phyloP scores from a whole-genome alignment of 139 green algal genomes.

The Gonium pectorale region DNA sequence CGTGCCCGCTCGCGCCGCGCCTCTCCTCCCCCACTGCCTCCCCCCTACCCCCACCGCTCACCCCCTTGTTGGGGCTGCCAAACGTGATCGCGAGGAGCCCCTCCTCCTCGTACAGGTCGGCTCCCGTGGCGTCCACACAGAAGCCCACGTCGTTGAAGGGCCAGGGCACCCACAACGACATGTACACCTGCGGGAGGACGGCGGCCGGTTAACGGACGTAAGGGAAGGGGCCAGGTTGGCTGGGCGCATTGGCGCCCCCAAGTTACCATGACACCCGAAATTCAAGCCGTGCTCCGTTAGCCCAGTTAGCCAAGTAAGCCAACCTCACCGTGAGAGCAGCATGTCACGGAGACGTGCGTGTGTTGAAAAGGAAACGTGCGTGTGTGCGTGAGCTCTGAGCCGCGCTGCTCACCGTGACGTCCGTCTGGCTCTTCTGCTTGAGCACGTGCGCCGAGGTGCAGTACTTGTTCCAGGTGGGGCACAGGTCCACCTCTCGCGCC shows the following conservation, averaged over 20 bases:
- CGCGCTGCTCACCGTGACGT: slow-evolving; percentile 7
- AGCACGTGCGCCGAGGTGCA: slow-evolving; percentile 17
- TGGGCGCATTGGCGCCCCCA: too few relatives aligned
- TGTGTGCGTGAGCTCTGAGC: too few relatives aligned
- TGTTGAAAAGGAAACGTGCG: too few relatives aligned
- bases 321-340: too few relatives aligned
- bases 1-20: too few relatives aligned
- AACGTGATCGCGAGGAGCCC: slow-evolving; percentile 30
- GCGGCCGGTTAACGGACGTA: background rate
- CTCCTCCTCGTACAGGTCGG: slow-evolving; percentile 40
- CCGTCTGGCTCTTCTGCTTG: background rate
- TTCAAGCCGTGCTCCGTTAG: too few relatives aligned
- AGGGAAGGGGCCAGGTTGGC: background rate
- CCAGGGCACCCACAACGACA: slow-evolving; percentile 51
- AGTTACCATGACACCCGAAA: too few relatives aligned
- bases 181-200: slow-evolving; percentile 10
- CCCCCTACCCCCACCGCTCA: background rate
- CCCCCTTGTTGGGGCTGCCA: background rate
- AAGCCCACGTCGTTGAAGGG: slow-evolving; percentile 47
- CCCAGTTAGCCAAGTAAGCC: too few relatives aligned
- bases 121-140: slow-evolving; percentile 22
- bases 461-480: slow-evolving; percentile 59
- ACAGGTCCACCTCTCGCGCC: slow-evolving; percentile 59
- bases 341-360: too few relatives aligned
- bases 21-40: background rate